These are phyloP conservation scores for Nicotiana tomentosiformis DNA, from an alignment of 257 asterid genomes.

Conservation along the genomic window DNA sequence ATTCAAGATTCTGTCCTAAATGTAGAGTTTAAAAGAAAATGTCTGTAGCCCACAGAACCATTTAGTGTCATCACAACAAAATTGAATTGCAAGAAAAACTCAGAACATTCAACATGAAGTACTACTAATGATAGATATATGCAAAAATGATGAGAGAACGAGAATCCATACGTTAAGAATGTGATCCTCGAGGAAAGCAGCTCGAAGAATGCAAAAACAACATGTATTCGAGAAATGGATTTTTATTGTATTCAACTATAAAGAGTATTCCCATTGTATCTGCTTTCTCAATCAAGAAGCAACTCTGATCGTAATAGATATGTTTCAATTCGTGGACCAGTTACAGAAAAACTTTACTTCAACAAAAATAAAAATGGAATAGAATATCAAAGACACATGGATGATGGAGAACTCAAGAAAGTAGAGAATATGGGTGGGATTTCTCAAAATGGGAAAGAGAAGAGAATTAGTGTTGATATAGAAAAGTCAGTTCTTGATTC, in stretches of 20 bases:
- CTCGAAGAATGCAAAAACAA: background rate
- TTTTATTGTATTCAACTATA: background rate
- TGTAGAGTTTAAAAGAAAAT: too few species aligned
- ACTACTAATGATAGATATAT: background rate
- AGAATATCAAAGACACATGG: background rate
- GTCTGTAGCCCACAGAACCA: background rate
- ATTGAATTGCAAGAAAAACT: background rate
- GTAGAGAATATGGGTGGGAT: background rate
- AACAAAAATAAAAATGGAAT: background rate
- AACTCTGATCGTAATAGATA: background rate
- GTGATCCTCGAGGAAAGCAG: background rate
- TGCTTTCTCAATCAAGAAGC: background rate
- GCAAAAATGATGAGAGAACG: background rate
- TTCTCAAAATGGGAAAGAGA: too few species aligned
- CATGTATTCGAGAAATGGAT: background rate
- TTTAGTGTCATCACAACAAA: background rate
- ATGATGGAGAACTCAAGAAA: background rate
- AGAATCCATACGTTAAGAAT: background rate
- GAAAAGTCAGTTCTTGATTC: background rate
- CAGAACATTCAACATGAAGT: background rate
- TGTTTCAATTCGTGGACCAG: background rate
- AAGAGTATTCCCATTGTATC: background rate
- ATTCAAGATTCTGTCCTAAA: too few species aligned
- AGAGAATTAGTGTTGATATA: too few species aligned
- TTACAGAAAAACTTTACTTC: background rate